Evolutionary conservation across 768 basidiomycete genomes (phyloP), one percentile per base, ranked within the genome.

Genomic region (Suillus brevipes): DNA sequence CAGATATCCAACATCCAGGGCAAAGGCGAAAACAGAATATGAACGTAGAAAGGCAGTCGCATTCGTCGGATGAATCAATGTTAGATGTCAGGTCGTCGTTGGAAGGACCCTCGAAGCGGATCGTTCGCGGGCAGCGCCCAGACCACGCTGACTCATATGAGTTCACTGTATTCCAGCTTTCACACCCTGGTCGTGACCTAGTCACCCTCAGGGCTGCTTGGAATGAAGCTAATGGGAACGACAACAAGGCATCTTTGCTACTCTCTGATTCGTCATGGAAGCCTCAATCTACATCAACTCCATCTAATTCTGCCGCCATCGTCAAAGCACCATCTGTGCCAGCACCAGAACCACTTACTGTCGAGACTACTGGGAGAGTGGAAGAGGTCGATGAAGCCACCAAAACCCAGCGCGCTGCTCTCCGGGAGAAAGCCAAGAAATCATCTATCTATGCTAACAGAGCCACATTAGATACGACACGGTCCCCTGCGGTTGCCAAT

Each of bases 391-490:
- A 91, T 45, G 89, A 92, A 66, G 89, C 87, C n/a, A 83, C 80
- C 47, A 87, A 86, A 68, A 89, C 88, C 2, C 85, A 82, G 67
- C 83, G 88, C 65, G 85, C 83, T 23, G 87, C 89, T 40, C 82
- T 81, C 64, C 88, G 82, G 72, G 90, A 92, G 77, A 88, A 91
- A 75, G 90, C 88, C 25, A 92, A 90, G 75, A 89, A 86, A 71
- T 93, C 92, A n/a, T 83, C 87, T 74, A 94, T 94, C 59, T 93
- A 93, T 68, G 88, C 89, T 49, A 89, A 89, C 67, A 84, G 89
- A 63, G 75, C 82, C 45, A 76, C 78, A 36, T 78, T 89, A 42
- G 85, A 85, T 63, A 77, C 75, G 58, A 84, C 78, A 61, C 78
- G 78, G 34, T 43, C 64, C n/a, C 49, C 67, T 59, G 75, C 80